phyloP scores from a whole-genome alignment of 768 basidiomycete species.

The Daedaleopsis nitida region DNA sequence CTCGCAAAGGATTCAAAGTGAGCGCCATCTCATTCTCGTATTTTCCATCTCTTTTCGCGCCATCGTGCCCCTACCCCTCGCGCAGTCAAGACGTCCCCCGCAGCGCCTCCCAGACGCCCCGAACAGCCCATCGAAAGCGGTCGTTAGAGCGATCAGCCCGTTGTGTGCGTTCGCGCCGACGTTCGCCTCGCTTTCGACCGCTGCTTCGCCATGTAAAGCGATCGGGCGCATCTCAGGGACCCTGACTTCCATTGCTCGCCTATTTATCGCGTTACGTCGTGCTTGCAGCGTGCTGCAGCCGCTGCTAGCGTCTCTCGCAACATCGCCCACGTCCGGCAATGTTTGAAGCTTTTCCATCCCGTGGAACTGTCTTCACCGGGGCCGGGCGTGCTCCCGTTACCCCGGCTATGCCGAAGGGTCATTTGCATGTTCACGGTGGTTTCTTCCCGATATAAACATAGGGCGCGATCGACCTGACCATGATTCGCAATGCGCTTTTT shows the following conservation, averaged over 20 bases:
- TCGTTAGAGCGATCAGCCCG: not conserved
- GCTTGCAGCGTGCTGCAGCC: too few relatives aligned
- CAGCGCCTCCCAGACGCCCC: not conserved
- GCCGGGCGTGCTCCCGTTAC: too few relatives aligned
- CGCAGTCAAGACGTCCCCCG: not conserved
- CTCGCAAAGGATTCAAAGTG: conserved; percentile 82
- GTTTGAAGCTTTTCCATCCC: too few relatives aligned
- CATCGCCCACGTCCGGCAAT: too few relatives aligned
- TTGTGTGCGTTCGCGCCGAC: not conserved
- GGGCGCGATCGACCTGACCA: too few relatives aligned
- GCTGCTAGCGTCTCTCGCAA: too few relatives aligned
- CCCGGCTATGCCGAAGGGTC: too few relatives aligned
- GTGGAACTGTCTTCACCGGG: too few relatives aligned
- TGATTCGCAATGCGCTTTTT: too few relatives aligned
- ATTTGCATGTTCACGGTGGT: too few relatives aligned
- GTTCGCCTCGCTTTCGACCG: conserved; percentile 4
- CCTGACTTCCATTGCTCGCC: conserved; percentile 8
- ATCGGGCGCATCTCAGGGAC: not conserved
- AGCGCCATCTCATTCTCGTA: conserved; percentile 29
- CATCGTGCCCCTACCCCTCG: not conserved
- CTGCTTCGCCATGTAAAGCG: not conserved
- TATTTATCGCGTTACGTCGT: conserved; percentile 1
- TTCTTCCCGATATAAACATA: too few relatives aligned
- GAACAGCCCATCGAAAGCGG: not conserved
- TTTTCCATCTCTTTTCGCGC: not conserved